phyloP scores from a whole-genome alignment of 306 rosid genomes.

The Dryas drummondii region DNA sequence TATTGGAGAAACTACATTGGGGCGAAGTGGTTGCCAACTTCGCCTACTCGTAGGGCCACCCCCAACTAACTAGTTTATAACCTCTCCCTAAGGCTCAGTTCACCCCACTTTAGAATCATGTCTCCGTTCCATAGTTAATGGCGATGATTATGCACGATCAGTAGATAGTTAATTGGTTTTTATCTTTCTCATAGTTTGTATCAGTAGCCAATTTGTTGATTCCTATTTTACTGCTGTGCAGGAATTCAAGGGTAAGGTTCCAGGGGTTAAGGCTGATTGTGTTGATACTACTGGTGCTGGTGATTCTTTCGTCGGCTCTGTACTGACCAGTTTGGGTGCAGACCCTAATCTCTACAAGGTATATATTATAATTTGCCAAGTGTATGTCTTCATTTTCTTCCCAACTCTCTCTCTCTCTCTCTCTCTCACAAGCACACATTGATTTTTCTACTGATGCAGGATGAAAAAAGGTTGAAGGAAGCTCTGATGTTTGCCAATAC shows the following conservation, averaged over 20 bases:
- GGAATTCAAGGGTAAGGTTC: constrained; percentile 71
- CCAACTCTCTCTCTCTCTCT: too few species aligned
- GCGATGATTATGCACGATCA: too few species aligned
- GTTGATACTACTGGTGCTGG: constrained; percentile 95
- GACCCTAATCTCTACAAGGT: constrained; percentile 58
- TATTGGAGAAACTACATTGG: neutral
- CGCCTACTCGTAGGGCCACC: too few species aligned
- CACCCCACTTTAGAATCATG: too few species aligned
- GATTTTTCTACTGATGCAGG: constrained; percentile 30
- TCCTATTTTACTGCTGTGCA: constrained; percentile 19
- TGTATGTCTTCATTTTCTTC: too few species aligned
- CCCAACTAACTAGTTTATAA: too few species aligned
- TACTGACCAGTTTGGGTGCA: constrained; percentile 57
- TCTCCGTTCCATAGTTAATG: too few species aligned
- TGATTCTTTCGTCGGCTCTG: constrained; percentile 79
- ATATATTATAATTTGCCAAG: neutral
- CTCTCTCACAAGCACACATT: neutral
- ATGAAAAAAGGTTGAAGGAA: constrained; percentile 49
- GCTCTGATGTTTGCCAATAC: constrained; percentile 70
- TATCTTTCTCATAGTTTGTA: neutral
- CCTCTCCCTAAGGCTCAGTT: too few species aligned
- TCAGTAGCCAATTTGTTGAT: neutral
- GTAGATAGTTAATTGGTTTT: neutral
- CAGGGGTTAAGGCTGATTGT: constrained; percentile 58
- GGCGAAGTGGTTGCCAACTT: too few species aligned